Conservation (phyloP, 441 rosid genomes). For the Gossypium gossypioides region DNA sequence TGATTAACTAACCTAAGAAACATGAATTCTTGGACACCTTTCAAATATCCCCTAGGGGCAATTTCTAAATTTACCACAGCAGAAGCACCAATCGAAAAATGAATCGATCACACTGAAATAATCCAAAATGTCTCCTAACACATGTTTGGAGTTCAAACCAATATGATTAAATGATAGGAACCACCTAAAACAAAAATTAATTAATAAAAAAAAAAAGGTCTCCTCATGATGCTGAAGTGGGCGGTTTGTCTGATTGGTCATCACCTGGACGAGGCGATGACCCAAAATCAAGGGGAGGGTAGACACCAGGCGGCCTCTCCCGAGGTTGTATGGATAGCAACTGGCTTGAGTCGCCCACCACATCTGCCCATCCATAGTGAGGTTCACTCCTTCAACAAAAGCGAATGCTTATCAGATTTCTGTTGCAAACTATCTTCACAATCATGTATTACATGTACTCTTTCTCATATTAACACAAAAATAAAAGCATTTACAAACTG, state of each 20-base stretch:
- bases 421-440: neutral
- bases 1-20: too few species aligned
- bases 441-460: neutral
- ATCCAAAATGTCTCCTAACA: slow-evolving; percentile 13
- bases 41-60: neutral
- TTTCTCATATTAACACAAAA: neutral
- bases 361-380: slow-evolving; percentile 93
- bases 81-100: slow-evolving; percentile 25
- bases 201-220: neutral
- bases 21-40: neutral
- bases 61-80: neutral
- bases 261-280: slow-evolving; percentile 38
- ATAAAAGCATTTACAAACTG: neutral
- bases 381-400: slow-evolving; percentile 67
- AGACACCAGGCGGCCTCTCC: slow-evolving; percentile 78
- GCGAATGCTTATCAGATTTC: neutral
- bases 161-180: slow-evolving; percentile 14
- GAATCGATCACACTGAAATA: slow-evolving; percentile 31
- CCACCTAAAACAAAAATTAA: slow-evolving; percentile 14
- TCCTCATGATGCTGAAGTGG: slow-evolving; percentile 16
- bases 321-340: slow-evolving; percentile 64
- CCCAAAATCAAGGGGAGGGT: slow-evolving; percentile 58
- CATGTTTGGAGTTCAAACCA: slow-evolving; percentile 7
- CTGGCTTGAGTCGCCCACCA: slow-evolving; percentile 79
- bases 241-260: slow-evolving; percentile 30